phyloP scores from a whole-genome alignment of 495 filamentous ascomycete genomes.

The Xylaria telfairii region DNA sequence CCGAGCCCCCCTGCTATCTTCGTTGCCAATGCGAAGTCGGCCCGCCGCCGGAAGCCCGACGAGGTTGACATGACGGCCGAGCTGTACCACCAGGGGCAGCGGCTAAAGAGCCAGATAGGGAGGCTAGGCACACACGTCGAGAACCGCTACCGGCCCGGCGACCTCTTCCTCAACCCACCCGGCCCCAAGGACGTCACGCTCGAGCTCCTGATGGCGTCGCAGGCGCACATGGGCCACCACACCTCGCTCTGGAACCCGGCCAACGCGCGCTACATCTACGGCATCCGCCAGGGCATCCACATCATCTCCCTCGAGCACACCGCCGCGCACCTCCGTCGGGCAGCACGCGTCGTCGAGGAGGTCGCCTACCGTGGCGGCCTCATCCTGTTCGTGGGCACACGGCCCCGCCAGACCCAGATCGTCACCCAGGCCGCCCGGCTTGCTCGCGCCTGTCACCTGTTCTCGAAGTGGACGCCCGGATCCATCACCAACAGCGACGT shows the following conservation, averaged over 20 bases:
- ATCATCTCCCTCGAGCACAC: constrained; percentile 91
- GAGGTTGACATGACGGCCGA: constrained; percentile 40
- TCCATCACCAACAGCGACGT: constrained; percentile 91
- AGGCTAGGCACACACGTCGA: constrained; percentile 61
- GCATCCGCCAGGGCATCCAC: constrained; percentile 87
- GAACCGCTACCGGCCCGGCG: constrained; percentile 70
- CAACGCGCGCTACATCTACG: constrained; percentile 94
- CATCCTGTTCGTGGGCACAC: constrained; percentile 89
- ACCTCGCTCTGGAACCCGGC: constrained; percentile 94
- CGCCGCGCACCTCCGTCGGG: constrained; percentile 85
- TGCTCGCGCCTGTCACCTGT: constrained; percentile 83
- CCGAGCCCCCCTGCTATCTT: constrained; percentile 34
- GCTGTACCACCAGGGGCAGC: constrained; percentile 33
- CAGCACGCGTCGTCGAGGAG: constrained; percentile 85
- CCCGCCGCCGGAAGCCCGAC: constrained; percentile 34
- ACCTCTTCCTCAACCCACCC: constrained; percentile 73
- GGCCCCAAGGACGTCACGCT: constrained; percentile 80
- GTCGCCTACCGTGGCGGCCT: constrained; percentile 82
- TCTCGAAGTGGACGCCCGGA: constrained; percentile 92
- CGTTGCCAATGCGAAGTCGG: constrained; percentile 27
- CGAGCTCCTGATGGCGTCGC: constrained; percentile 88
- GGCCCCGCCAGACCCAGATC: constrained; percentile 73
- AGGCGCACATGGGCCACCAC: constrained; percentile 89
- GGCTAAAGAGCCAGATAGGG: constrained; percentile 40
- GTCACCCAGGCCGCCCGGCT: constrained; percentile 84